These are phyloP conservation scores for Aspergillus melleus DNA, from an alignment of 2,329 filamentous ascomycete genomes.

Conservation along the genomic window DNA sequence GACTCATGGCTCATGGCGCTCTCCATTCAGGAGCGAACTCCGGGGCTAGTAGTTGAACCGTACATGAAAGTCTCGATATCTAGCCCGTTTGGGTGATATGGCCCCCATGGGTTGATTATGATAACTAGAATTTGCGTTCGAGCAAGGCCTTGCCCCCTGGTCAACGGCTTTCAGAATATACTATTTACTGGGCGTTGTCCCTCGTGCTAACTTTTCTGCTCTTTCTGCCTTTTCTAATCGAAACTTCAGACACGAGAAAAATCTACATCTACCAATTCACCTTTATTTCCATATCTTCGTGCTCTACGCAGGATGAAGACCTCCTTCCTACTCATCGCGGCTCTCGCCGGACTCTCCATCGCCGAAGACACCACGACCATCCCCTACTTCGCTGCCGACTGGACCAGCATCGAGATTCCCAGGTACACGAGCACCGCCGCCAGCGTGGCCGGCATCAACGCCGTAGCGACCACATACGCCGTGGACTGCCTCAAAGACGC, in stretches of 20 bases:
- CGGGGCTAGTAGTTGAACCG: neutral
- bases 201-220: neutral
- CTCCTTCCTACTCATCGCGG: neutral
- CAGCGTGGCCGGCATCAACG: conserved; percentile 23
- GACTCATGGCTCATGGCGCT: neutral
- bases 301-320: conserved; percentile 2
- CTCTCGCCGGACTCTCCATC: neutral
- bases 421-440: conserved; percentile 22
- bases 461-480: conserved; percentile 24
- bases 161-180: neutral
- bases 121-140: neutral
- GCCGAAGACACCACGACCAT: conserved; percentile 11
- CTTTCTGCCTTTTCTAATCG: neutral
- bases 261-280: neutral
- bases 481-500: conserved; percentile 22
- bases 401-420: neutral
- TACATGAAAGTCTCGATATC: neutral
- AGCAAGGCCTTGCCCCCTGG: neutral
- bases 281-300: too few relatives aligned
- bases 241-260: neutral
- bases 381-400: conserved; percentile 14
- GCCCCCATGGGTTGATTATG: neutral
- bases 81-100: neutral
- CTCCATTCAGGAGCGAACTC: neutral
- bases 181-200: neutral